These are phyloP conservation scores for Suillus variegatus DNA, from an alignment of 768 basidiomycete species.

Conservation along the genomic window DNA sequence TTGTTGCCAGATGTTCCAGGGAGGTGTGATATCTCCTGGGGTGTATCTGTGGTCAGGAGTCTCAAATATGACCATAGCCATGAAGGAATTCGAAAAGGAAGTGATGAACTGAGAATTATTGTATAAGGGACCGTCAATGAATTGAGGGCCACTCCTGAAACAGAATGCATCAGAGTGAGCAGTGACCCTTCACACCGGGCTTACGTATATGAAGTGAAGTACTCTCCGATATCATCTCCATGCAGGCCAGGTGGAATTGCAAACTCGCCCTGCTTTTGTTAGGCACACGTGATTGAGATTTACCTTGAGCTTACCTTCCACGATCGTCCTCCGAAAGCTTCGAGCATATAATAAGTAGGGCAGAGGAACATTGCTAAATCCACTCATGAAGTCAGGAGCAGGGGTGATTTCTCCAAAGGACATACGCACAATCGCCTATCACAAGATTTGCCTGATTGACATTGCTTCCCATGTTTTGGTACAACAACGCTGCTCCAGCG, in stretches of 20 bases:
- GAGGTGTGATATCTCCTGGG: slow-evolving; percentile 18
- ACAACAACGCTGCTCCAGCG: slow-evolving; percentile 25
- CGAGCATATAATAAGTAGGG: slow-evolving; percentile 21
- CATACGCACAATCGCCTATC: slow-evolving; percentile 41
- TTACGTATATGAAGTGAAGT: slow-evolving; percentile 38
- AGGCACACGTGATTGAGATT: slow-evolving; percentile 16
- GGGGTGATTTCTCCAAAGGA: background rate
- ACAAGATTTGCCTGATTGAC: slow-evolving; percentile 35
- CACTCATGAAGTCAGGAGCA: background rate
- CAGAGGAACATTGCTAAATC: slow-evolving; percentile 30
- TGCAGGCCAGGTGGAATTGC: slow-evolving; percentile 33
- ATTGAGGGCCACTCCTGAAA: slow-evolving; percentile 5
- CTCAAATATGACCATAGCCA: slow-evolving; percentile 21
- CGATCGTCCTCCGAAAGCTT: slow-evolving; percentile 21
- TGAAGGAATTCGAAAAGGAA: slow-evolving; percentile 30
- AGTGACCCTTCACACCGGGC: slow-evolving; percentile 7
- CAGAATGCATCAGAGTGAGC: background rate
- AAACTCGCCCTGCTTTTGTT: slow-evolving; percentile 22
- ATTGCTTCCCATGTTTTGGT: slow-evolving; percentile 32
- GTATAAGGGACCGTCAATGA: slow-evolving; percentile 14
- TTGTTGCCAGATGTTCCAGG: slow-evolving; percentile 19
- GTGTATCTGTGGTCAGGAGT: slow-evolving; percentile 26
- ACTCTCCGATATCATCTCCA: slow-evolving; percentile 39
- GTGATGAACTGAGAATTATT: slow-evolving; percentile 30
- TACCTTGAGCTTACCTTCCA: slow-evolving; percentile 31